Conservation (phyloP, 75 land plant genomes). For the Pinus albicaulis region DNA sequence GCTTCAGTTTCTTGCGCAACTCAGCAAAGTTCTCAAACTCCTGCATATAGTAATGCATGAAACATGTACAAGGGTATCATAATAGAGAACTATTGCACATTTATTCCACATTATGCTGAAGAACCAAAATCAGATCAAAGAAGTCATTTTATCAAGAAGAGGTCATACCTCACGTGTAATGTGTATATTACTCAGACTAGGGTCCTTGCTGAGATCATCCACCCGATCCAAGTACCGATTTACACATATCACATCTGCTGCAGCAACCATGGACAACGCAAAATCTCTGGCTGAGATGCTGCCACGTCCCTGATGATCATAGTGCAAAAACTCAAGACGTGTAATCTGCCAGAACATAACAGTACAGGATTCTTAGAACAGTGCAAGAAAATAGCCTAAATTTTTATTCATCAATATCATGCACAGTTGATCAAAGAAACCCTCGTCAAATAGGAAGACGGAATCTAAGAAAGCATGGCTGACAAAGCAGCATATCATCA, state of each 20-base stretch:
- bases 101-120: not conserved
- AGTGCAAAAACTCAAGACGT: conserved; percentile 78
- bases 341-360: conserved; percentile 40
- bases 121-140: not conserved
- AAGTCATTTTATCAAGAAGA: not conserved
- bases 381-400: too few species aligned
- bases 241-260: conserved; percentile 74
- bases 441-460: too few species aligned
- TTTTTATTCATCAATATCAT: too few species aligned
- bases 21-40: conserved; percentile 74
- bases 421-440: too few species aligned
- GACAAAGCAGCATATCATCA: too few species aligned
- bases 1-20: conserved; percentile 56
- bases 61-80: not conserved
- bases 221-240: conserved; percentile 72
- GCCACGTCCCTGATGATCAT: conserved; percentile 56
- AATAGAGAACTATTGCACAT: not conserved
- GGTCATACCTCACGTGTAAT: conserved; percentile 53
- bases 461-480: too few species aligned
- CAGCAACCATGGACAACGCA: conserved; percentile 81
- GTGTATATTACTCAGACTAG: conserved; percentile 33
- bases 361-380: too few species aligned
- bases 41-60: conserved; percentile 22
- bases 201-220: conserved; percentile 48
- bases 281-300: conserved; percentile 85